These are phyloP conservation scores for Hymenoscyphus albidus DNA, from an alignment of 2,329 filamentous ascomycete species.

Conservation along the genomic window DNA sequence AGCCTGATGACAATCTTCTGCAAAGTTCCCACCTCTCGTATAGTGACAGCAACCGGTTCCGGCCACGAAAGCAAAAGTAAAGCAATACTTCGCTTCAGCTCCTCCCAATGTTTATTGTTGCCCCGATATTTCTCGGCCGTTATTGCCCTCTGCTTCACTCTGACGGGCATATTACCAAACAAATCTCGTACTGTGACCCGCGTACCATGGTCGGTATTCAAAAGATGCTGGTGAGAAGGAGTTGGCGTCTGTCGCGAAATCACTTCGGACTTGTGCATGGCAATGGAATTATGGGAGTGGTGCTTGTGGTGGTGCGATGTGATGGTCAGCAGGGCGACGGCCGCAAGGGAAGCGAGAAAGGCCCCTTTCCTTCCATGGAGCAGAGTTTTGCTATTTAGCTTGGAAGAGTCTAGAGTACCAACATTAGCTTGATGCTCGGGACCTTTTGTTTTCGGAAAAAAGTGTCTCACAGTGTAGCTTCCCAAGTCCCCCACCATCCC, in stretches of 20 bases:
- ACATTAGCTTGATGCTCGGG: background rate
- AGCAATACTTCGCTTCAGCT: slow-evolving; percentile 43
- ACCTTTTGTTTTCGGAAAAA: background rate
- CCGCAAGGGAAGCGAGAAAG: slow-evolving; percentile 74
- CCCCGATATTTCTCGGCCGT: slow-evolving; percentile 48
- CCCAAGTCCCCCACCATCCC: slow-evolving; percentile 64
- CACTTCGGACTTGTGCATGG: slow-evolving; percentile 65
- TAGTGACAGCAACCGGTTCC: slow-evolving; percentile 49
- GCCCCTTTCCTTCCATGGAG: slow-evolving; percentile 66
- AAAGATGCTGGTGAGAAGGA: slow-evolving; percentile 52
- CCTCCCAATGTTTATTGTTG: slow-evolving; percentile 56
- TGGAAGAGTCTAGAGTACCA: slow-evolving; percentile 68
- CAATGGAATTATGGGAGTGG: slow-evolving; percentile 60
- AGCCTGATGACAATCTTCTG: slow-evolving; percentile 29
- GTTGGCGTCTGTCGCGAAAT: slow-evolving; percentile 63
- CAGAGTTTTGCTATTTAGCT: slow-evolving; percentile 45
- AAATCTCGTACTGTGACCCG: slow-evolving; percentile 72
- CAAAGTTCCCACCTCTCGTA: slow-evolving; percentile 47
- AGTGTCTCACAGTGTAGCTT: slow-evolving; percentile 64
- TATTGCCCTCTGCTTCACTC: slow-evolving; percentile 72
- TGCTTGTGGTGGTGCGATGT: slow-evolving; percentile 64
- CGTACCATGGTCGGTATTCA: slow-evolving; percentile 64
- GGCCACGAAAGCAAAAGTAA: slow-evolving; percentile 70
- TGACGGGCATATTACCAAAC: slow-evolving; percentile 87
- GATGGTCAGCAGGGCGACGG: slow-evolving; percentile 72